Base-by-base conservation (phyloP, 2,329 filamentous ascomycete species). In the Penicillium olsonii region DNA sequence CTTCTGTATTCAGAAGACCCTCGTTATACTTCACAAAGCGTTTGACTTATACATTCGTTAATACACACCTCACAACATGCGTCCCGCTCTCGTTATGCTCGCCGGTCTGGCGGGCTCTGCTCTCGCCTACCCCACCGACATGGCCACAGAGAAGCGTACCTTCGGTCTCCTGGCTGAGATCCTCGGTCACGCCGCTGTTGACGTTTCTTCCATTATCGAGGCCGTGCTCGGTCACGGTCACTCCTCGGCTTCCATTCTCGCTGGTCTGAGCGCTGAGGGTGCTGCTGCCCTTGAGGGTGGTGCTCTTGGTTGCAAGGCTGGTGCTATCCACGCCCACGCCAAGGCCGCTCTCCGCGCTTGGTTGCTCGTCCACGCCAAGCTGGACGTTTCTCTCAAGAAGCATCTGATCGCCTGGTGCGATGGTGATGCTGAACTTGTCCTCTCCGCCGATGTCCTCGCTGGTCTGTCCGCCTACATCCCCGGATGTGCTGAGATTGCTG, bases 281-380 rank as follows among this genome's bases (percentile, higher is more conserved):
- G 69, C 68, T 42, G 69, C 68, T 22, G 69, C 69, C 43, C 64
- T 71, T 15, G 53, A 65, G 43, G 67, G 65, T 55, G 63, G 66
- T 65, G 66, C 63, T 42, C 49, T 71, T 39, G 69, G 69, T 55
- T 65, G 64, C 53, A 64, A 59, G 48, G 60, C 67, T 35, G 59
- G 57, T 39, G 49, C 46, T 12, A 61, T 71, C 45, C 53, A 67
- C 33, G 48, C 52, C 43, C 31, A 50, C 41, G 66, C 64, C 15
- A 68, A 66, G 45, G 51, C 45, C 15, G 60, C 68, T 22, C 55
- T 72, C 24, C 60, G 60, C 37, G 22, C 46, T 15, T 71, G 68
- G 68, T 51, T 71, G 47, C 52, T 49, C 42, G 43, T 55, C 45
- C 60, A 61, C 24, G 50, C 57, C 22, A 42, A 54, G 29, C 52